Conservation (phyloP, 371 early-diverging fungal genomes). For the Capillidium rhysosporum region DNA sequence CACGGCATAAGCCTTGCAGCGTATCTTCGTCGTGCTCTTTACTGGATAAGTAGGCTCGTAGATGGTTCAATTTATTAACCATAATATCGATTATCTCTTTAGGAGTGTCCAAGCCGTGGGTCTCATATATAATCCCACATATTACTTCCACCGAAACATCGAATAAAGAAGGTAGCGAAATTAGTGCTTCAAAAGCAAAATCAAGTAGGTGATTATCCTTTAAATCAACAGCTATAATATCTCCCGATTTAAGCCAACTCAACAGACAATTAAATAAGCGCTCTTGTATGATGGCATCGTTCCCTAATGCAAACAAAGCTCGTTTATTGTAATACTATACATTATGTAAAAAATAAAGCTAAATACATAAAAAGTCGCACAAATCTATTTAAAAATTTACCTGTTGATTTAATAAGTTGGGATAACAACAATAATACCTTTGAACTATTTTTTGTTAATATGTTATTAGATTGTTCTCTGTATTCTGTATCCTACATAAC, state of each 20-base stretch:
- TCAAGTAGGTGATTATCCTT: slow-evolving; percentile 43
- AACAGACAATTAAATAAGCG: slow-evolving; percentile 48
- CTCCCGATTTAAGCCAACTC: slow-evolving; percentile 71
- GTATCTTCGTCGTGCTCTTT: slow-evolving; percentile 37
- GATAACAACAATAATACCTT: slow-evolving; percentile 40
- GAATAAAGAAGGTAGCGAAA: slow-evolving; percentile 43
- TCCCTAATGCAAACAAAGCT: slow-evolving; percentile 13
- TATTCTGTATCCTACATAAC: slow-evolving; percentile 36
- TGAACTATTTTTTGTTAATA: slow-evolving; percentile 39
- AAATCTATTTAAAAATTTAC: slow-evolving; percentile 15
- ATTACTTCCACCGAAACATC: slow-evolving; percentile 70
- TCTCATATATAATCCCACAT: slow-evolving; percentile 58
- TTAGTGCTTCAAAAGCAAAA: slow-evolving; percentile 43
- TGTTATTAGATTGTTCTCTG: slow-evolving; percentile 24
- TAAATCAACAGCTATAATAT: slow-evolving; percentile 39
- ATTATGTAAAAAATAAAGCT: neutral
- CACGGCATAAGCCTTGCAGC: slow-evolving; percentile 49
- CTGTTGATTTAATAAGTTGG: slow-evolving; percentile 39
- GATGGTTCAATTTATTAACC: slow-evolving; percentile 29
- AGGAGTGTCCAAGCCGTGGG: slow-evolving; percentile 32
- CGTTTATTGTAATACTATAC: neutral
- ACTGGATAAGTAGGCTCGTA: slow-evolving; percentile 25
- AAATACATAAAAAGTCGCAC: neutral
- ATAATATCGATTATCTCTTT: slow-evolving; percentile 33
- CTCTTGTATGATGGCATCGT: slow-evolving; percentile 29